phyloP scores from a whole-genome alignment of 345 rosid genomes.

The Excoecaria agallocha region DNA sequence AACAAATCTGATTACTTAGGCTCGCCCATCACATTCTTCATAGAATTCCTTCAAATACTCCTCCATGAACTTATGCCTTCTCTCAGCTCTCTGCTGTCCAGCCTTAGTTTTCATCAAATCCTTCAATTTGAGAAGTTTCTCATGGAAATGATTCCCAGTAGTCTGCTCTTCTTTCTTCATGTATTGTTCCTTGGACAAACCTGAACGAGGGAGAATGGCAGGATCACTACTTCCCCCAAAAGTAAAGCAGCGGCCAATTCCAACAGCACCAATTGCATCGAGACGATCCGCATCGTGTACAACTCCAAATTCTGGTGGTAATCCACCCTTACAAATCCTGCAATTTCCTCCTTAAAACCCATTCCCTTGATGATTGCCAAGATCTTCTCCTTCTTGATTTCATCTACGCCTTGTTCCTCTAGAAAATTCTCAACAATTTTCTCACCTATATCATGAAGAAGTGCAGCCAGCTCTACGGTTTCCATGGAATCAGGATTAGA shows the following conservation, averaged over 20 bases:
- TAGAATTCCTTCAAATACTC: constrained; percentile 63
- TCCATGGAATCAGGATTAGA: constrained; percentile 69
- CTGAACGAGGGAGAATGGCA: constrained; percentile 54
- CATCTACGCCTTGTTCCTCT: constrained; percentile 59
- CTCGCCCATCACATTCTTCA: constrained; percentile 72
- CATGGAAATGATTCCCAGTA: constrained; percentile 71
- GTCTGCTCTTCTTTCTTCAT: constrained; percentile 78
- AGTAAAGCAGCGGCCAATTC: constrained; percentile 90
- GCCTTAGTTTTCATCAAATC: constrained; percentile 81
- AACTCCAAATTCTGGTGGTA: constrained; percentile 68
- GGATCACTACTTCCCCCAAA: constrained; percentile 90
- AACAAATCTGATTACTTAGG: constrained; percentile 27
- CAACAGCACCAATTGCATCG: constrained; percentile 89
- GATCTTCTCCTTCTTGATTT: constrained; percentile 60
- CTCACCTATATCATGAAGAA: constrained; percentile 84
- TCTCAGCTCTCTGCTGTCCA: constrained; percentile 70
- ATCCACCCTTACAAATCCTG: constrained; percentile 38
- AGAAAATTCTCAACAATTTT: constrained; percentile 74
- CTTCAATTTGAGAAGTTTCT: constrained; percentile 86
- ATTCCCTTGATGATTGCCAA: constrained; percentile 59
- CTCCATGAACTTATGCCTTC: constrained; percentile 72
- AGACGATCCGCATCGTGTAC: constrained; percentile 96
- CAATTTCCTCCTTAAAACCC: constrained; percentile 84
- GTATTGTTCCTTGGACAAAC: constrained; percentile 70
- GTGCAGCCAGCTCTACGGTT: constrained; percentile 51